phyloP scores from a whole-genome alignment of 2,329 filamentous ascomycete species.

The Trichophyton benhamiae region DNA sequence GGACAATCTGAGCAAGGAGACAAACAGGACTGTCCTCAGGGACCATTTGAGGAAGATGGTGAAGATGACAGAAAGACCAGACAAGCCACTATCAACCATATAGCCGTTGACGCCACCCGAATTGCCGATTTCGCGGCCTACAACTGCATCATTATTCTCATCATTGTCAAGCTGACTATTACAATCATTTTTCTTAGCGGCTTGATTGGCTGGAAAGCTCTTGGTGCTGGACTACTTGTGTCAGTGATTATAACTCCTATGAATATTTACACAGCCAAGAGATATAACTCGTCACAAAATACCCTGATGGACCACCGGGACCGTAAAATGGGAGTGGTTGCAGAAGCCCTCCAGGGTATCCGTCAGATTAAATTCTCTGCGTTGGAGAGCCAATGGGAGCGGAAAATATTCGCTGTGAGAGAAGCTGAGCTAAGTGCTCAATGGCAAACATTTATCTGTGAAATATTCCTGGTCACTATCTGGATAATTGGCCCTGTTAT shows the following conservation, averaged over 20 bases:
- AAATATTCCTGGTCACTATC: constrained; percentile 51
- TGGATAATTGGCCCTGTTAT: constrained; percentile 65
- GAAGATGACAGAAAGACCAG: constrained; percentile 45
- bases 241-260: constrained; percentile 55
- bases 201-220: constrained; percentile 59
- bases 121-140: constrained; percentile 56
- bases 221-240: constrained; percentile 52
- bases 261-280: constrained; percentile 55
- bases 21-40: constrained; percentile 16
- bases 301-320: constrained; percentile 64
- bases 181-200: constrained; percentile 55
- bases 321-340: constrained; percentile 61
- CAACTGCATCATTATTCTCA: constrained; percentile 53
- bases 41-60: constrained; percentile 24
- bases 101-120: constrained; percentile 62
- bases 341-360: constrained; percentile 66
- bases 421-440: constrained; percentile 54
- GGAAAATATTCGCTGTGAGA: constrained; percentile 52
- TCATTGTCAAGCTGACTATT: constrained; percentile 50
- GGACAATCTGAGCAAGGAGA: constrained; percentile 21
- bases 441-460: constrained; percentile 53
- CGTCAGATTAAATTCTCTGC: constrained; percentile 78
- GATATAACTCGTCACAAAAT: constrained; percentile 54
- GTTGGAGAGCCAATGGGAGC: constrained; percentile 61
- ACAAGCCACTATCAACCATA: constrained; percentile 64